A percentile compares a stretch with the other conserved stretches of the same genome.
These are phyloP conservation scores for Naematelia encephala DNA, from an alignment of 768 basidiomycete genomes.

Conservation along the genomic window DNA sequence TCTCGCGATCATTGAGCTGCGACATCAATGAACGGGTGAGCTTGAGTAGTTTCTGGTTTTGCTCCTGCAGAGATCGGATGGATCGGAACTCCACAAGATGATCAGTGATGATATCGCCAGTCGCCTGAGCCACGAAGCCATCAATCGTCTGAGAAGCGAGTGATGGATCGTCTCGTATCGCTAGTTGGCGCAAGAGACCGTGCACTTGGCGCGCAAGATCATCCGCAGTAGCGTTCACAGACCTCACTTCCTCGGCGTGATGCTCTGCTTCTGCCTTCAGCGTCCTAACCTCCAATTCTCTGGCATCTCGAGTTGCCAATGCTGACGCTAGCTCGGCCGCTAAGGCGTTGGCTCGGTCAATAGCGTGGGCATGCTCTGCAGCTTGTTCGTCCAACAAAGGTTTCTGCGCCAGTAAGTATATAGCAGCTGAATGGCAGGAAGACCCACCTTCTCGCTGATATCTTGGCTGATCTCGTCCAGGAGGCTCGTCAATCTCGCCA, in stretches of 20 bases:
- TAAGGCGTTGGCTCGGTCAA: constrained; percentile 73
- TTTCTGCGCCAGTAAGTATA: constrained; percentile 57
- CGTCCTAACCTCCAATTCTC: constrained; percentile 47
- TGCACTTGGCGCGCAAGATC: constrained; percentile 64
- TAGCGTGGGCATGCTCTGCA: constrained; percentile 77
- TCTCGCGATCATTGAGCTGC: constrained; percentile 81
- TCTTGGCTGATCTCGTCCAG: constrained; percentile 76
- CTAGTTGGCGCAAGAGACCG: constrained; percentile 69
- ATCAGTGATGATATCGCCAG: constrained; percentile 76
- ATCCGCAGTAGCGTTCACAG: constrained; percentile 36
- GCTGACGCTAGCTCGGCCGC: constrained; percentile 73
- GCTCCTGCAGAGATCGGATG: constrained; percentile 74
- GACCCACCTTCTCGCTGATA: constrained; percentile 79
- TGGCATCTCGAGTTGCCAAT: constrained; percentile 69
- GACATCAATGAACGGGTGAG: constrained; percentile 76
- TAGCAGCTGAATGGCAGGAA: neutral
- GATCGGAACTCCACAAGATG: constrained; percentile 82
- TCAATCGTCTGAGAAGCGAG: constrained; percentile 56
- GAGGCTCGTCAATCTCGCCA: constrained; percentile 76
- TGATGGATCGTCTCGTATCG: constrained; percentile 75
- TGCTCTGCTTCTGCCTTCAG: constrained; percentile 21
- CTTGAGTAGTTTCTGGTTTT: constrained; percentile 83
- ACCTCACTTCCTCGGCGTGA: constrained; percentile 28
- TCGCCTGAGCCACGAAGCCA: constrained; percentile 16
- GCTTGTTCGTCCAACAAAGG: constrained; percentile 87